Percentiles rank a stretch among this genome's conserved stretches.
Conservation (phyloP, 1,284 basidiomycete species). For the Schizophyllum amplum region DNA sequence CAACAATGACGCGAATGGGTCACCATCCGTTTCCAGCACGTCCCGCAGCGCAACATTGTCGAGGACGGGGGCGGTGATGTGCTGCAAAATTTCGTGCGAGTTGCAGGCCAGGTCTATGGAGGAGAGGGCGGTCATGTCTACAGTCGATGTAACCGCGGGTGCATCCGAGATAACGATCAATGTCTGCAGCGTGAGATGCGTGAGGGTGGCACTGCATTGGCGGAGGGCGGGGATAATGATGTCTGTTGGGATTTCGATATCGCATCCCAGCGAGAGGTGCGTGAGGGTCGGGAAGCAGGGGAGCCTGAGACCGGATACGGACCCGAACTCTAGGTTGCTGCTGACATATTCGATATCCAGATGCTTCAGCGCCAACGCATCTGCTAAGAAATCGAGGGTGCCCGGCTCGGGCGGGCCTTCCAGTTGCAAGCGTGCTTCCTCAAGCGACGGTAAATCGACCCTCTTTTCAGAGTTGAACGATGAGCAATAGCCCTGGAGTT, state of each 20-base stretch:
- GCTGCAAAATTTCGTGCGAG: not conserved
- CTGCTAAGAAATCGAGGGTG: not conserved
- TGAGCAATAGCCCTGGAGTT: not conserved
- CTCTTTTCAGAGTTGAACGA: not conserved
- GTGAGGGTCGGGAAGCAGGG: not conserved
- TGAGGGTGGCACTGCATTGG: not conserved
- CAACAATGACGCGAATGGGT: not conserved
- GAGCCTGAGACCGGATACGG: not conserved
- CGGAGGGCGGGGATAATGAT: not conserved
- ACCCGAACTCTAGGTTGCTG: not conserved
- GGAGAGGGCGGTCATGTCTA: not conserved
- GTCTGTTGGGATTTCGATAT: not conserved
- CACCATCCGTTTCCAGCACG: not conserved
- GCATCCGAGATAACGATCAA: not conserved
- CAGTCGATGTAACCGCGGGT: too few species aligned
- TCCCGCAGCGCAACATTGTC: not conserved
- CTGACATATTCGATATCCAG: not conserved
- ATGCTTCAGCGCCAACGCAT: not conserved
- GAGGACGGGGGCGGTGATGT: not conserved
- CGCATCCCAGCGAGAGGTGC: not conserved
- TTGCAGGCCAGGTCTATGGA: not conserved
- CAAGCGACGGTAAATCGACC: not conserved
- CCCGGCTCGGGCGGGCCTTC: not conserved
- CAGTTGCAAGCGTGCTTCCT: too few species aligned
- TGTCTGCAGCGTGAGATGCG: not conserved